A percentile compares a stretch with the other conserved stretches of the same genome.
phyloP scores from a whole-genome alignment of 345 rosid species.

The Excoecaria cochinchinensis region DNA sequence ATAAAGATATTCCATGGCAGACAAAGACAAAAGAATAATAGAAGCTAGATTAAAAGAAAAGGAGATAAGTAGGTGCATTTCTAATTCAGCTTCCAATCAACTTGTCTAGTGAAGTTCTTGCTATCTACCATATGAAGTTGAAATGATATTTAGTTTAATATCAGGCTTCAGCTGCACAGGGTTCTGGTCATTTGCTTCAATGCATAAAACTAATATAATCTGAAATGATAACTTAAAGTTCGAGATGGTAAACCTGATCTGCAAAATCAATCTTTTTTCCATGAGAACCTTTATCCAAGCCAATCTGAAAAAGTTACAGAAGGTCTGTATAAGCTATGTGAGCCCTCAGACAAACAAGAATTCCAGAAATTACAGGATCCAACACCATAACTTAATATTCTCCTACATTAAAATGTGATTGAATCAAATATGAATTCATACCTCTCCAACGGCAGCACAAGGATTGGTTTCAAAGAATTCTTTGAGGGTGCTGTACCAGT shows the following conservation, averaged over 20 bases:
- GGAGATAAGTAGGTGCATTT: neutral
- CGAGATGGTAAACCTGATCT: constrained; percentile 54
- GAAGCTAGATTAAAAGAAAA: too few species aligned
- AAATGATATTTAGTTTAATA: neutral
- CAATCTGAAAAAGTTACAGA: constrained; percentile 48
- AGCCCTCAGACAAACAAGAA: neutral
- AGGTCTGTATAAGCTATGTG: neutral
- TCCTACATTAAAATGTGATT: neutral
- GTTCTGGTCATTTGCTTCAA: neutral
- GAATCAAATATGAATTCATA: neutral
- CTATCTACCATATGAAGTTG: neutral
- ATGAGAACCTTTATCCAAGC: constrained; percentile 85
- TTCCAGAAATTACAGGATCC: neutral
- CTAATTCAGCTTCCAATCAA: neutral
- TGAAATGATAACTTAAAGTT: neutral
- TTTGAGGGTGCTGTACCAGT: constrained; percentile 71
- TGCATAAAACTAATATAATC: neutral
- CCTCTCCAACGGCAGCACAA: constrained; percentile 94
- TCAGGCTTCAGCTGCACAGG: neutral
- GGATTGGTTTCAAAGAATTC: constrained; percentile 65
- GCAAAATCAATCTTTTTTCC: constrained; percentile 71
- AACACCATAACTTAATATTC: neutral
- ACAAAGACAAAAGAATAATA: too few species aligned
- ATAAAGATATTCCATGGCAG: too few species aligned
- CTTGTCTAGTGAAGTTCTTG: neutral